A percentile compares a stretch with the other conserved stretches of the same genome.
phyloP scores from a whole-genome alignment of 129 eudicot species.

The Flaveria brownii region DNA sequence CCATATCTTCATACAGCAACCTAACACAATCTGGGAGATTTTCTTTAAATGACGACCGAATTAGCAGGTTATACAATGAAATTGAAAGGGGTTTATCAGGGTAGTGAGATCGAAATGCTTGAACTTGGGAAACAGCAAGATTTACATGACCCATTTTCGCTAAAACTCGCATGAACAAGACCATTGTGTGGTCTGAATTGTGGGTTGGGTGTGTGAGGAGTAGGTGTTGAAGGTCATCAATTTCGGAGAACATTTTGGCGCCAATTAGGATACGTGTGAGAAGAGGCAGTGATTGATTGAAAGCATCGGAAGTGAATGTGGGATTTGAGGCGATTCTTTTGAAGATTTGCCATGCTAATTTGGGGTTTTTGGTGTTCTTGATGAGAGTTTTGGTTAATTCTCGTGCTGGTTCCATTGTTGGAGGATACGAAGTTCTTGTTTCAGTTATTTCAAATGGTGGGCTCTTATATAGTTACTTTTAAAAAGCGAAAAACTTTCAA shows the following conservation, averaged over 20 bases:
- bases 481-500: too few species aligned
- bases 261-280: conserved; percentile 58
- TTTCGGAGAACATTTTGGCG: conserved; percentile 59
- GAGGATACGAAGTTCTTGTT: not conserved
- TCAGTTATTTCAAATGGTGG: conserved; percentile 6
- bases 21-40: conserved; percentile 37
- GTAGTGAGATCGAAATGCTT: conserved; percentile 48
- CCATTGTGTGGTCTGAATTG: conserved; percentile 22
- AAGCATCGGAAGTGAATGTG: conserved; percentile 15
- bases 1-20: conserved; percentile 70
- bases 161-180: conserved; percentile 40
- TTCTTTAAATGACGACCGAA: conserved; percentile 38
- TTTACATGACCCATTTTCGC: conserved; percentile 48
- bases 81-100: conserved; percentile 43
- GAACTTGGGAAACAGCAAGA: conserved; percentile 63
- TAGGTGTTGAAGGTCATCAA: conserved; percentile 53
- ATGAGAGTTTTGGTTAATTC: conserved; percentile 49
- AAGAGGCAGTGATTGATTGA: conserved; percentile 42
- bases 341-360: conserved; percentile 77
- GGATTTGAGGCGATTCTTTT: conserved; percentile 52
- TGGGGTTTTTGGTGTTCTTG: conserved; percentile 63
- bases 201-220: conserved; percentile 41
- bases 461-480: not conserved
- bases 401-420: conserved; percentile 37
- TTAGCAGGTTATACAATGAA: conserved; percentile 64